Conservation (phyloP, 2,329 filamentous ascomycete species). For the Xylariaceae sp. region DNA sequence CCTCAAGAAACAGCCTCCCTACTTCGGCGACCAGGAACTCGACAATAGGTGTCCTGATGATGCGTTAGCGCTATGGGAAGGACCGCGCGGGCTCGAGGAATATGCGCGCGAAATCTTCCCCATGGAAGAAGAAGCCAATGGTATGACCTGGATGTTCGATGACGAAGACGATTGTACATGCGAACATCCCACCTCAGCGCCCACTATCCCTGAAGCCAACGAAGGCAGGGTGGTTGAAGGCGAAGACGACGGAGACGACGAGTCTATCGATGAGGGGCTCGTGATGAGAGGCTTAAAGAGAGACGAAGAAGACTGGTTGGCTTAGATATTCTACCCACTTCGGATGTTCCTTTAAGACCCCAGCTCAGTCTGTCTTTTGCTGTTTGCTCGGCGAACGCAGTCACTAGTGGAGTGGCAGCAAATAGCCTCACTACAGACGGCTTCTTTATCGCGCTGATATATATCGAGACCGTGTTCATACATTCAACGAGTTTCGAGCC, state of each 20-base stretch:
- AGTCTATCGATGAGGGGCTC: slow-evolving; percentile 63
- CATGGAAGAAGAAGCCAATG: slow-evolving; percentile 92
- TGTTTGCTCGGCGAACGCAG: not conserved
- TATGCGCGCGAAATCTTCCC: slow-evolving; percentile 95
- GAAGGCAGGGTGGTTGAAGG: slow-evolving; percentile 44
- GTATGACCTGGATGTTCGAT: slow-evolving; percentile 86
- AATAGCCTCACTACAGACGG: not conserved
- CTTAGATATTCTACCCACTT: slow-evolving; percentile 15
- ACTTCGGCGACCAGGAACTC: slow-evolving; percentile 65
- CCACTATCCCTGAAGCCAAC: slow-evolving; percentile 56
- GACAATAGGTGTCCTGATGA: slow-evolving; percentile 73
- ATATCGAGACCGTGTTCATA: not conserved
- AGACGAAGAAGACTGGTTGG: slow-evolving; percentile 67
- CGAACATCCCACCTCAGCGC: slow-evolving; percentile 43
- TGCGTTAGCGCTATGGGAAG: slow-evolving; percentile 87
- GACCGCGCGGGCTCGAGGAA: slow-evolving; percentile 87
- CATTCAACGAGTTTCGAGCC: not conserved
- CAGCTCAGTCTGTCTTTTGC: not conserved
- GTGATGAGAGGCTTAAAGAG: slow-evolving; percentile 64
- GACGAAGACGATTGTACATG: slow-evolving; percentile 52
- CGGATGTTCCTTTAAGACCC: not conserved
- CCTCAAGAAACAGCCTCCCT: slow-evolving; percentile 64
- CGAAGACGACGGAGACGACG: slow-evolving; percentile 53
- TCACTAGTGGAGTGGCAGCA: not conserved
- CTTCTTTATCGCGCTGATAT: not conserved